phyloP scores from a whole-genome alignment of 1,284 basidiomycete species.

The Sphaerobolus stellatus region DNA sequence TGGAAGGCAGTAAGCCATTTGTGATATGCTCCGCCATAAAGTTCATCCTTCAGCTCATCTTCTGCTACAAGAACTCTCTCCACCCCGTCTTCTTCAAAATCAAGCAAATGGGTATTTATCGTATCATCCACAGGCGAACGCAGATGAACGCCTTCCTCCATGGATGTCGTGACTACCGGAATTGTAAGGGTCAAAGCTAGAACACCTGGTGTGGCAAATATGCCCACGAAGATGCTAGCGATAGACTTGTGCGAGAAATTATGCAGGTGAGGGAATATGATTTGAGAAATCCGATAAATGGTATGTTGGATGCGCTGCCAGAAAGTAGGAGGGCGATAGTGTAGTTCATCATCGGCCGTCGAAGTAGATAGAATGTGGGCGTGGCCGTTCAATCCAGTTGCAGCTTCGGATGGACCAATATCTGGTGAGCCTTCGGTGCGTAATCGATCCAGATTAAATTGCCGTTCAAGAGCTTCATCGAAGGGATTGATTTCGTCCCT shows the following conservation, averaged over 20 bases:
- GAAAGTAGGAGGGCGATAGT: constrained; percentile 36
- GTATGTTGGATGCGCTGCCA: constrained; percentile 42
- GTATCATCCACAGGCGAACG: constrained; percentile 23
- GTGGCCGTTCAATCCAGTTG: no score
- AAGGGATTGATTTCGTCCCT: constrained; percentile 41
- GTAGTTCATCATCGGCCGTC: constrained; percentile 30
- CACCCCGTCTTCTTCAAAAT: constrained; percentile 70
- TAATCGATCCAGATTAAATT: constrained; percentile 32
- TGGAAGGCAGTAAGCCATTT: constrained; percentile 82
- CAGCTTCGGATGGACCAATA: background rate
- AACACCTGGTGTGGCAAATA: constrained; percentile 87
- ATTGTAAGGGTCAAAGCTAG: constrained; percentile 85
- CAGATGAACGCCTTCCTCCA: constrained; percentile 35
- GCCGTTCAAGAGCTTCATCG: constrained; percentile 48
- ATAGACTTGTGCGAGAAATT: constrained; percentile 72
- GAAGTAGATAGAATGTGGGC: background rate
- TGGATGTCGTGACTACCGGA: constrained; percentile 83
- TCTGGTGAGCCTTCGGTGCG: background rate
- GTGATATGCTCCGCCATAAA: constrained; percentile 68
- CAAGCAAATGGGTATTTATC: constrained; percentile 47
- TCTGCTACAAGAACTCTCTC: constrained; percentile 63
- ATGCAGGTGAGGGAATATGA: constrained; percentile 86
- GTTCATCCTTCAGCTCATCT: constrained; percentile 61
- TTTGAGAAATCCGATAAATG: constrained; percentile 48
- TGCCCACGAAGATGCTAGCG: constrained; percentile 69